Evolutionary conservation across 805 yeast genomes (phyloP).

Genomic region (Barnettozyma botsteinii): DNA sequence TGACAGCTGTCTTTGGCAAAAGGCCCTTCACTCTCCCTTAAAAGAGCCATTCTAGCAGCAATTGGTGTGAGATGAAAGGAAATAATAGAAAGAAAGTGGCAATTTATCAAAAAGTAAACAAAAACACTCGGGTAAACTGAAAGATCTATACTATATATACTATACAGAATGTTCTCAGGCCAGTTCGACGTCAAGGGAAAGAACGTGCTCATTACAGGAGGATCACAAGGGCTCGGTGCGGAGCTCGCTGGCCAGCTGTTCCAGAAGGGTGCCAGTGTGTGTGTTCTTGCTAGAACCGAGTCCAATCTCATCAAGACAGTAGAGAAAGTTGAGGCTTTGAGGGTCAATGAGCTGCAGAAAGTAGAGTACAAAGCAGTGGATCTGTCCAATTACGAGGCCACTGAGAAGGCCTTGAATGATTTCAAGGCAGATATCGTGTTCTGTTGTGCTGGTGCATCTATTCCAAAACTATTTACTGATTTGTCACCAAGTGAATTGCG

Average conservation of each 20-base stretch:
- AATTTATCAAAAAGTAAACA: no score
- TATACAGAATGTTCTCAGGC: conserved; percentile 9
- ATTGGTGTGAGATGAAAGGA: neutral
- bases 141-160: no score
- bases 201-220: conserved; percentile 79
- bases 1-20: conserved; percentile 87
- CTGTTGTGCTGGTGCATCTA: conserved; percentile 85
- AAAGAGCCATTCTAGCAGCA: conserved; percentile 6
- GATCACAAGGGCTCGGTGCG: conserved; percentile 89
- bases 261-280: conserved; percentile 52
- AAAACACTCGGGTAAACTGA: no score
- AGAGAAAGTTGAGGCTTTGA: conserved; percentile 32
- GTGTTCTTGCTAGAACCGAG: conserved; percentile 74
- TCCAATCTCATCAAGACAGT: conserved; percentile 49
- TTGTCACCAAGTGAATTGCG: conserved; percentile 51
- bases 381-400: conserved; percentile 47
- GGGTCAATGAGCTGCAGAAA: conserved; percentile 22
- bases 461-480: conserved; percentile 74
- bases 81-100: neutral
- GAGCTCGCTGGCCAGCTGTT: conserved; percentile 61
- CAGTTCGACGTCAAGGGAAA: conserved; percentile 29
- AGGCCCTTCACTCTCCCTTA: conserved; percentile 14
- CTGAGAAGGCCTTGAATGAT: conserved; percentile 39
- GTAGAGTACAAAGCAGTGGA: conserved; percentile 52
- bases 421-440: conserved; percentile 64